Base-by-base conservation (phyloP, 208 protist species). In the Trypanosoma lewisi region DNA sequence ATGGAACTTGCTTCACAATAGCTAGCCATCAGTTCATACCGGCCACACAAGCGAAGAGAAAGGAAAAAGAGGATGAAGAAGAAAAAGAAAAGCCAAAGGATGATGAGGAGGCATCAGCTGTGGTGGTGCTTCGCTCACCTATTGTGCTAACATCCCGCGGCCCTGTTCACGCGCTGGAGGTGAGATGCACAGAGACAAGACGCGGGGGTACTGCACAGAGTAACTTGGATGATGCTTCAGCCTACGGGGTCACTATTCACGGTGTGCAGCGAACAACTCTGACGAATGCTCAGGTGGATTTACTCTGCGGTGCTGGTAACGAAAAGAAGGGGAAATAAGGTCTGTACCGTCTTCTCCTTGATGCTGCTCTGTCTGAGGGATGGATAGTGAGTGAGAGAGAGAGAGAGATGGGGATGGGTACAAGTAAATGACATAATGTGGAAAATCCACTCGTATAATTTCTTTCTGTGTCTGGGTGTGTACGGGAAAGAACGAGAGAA, bases 61-160 rank as follows among this genome's bases (percentile, higher is more conserved):
- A 51, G 27, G 11, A 37, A 33, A 5, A 1, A 17, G 41, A 21
- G 9, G 55, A 61, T 9, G 55, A 61, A 27, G 36, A n/a, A n/a
- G n/a, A n/a, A n/a, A n/a, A n/a, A n/a, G n/a, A n/a, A n/a, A n/a
- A n/a, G n/a, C n/a, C n/a, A n/a, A n/a, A n/a, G n/a, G n/a, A n/a
- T n/a, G n/a, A n/a, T n/a, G n/a, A n/a, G n/a, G n/a, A n/a, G n/a
- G n/a, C n/a, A n/a, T n/a, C 41, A 14, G 19, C 45, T 37, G 41
- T 61, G 31, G 19, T 61, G 0, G 4, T 41, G 37, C 28, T 61
- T 25, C 37, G 25, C n/a, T 61, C 41, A 30, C 55, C 55, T 21
- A 48, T 61, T 61, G 16, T 61, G 9, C 37, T 61, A 2, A 61
- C 55, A 48, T 50, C 55, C 0, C 28, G 14, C 1, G 55, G 55